Conservation (phyloP, 345 rosid species). For the Euphorbia tirucalli region DNA sequence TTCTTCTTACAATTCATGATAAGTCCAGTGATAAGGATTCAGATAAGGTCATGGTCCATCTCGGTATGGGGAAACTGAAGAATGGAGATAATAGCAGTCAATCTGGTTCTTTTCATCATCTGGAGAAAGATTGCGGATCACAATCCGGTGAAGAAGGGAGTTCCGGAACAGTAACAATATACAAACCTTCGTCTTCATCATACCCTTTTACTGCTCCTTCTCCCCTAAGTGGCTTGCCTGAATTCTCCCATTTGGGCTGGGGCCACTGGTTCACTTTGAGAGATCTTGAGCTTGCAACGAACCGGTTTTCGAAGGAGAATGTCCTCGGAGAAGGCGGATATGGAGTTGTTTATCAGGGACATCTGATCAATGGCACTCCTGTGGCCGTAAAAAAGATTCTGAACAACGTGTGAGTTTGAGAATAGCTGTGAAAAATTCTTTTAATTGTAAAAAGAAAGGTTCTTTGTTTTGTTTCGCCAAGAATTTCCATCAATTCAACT, state of each 20-base stretch:
- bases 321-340: slow-evolving; percentile 82
- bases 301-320: slow-evolving; percentile 66
- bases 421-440: background rate
- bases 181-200: slow-evolving; percentile 71
- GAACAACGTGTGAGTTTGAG: slow-evolving; percentile 60
- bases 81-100: slow-evolving; percentile 55
- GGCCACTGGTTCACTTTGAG: slow-evolving; percentile 87
- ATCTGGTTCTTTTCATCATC: slow-evolving; percentile 56
- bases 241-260: slow-evolving; percentile 81
- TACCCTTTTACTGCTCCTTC: slow-evolving; percentile 67
- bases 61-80: slow-evolving; percentile 62
- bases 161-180: slow-evolving; percentile 39
- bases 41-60: slow-evolving; percentile 74
- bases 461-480: background rate
- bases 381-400: slow-evolving; percentile 77
- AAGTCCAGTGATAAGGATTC: slow-evolving; percentile 65
- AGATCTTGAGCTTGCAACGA: slow-evolving; percentile 78
- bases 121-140: slow-evolving; percentile 62
- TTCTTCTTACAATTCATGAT: slow-evolving; percentile 70
- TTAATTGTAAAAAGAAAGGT: background rate
- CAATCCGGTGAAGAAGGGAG: slow-evolving; percentile 78
- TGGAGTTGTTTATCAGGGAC: slow-evolving; percentile 70
- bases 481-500: background rate
- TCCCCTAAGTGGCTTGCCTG: slow-evolving; percentile 66
- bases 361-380: slow-evolving; percentile 64